Conservation (phyloP, 2,329 filamentous ascomycete genomes). For the Aspergillus piperis region DNA sequence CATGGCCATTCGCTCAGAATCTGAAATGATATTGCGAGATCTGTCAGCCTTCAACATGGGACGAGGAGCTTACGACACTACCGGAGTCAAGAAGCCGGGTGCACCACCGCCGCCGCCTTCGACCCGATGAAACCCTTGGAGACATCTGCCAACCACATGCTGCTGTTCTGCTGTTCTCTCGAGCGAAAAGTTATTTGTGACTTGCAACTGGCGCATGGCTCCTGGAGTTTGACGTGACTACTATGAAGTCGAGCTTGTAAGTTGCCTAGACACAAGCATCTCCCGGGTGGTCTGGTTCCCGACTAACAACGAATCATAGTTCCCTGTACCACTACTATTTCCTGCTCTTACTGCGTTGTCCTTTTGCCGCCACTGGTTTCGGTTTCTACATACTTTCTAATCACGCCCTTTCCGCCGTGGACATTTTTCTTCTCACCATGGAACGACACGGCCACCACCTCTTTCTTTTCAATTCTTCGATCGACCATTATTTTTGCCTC, state of each 20-base stretch:
- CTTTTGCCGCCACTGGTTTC: slow-evolving; percentile 23
- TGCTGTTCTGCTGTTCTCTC: slow-evolving; percentile 19
- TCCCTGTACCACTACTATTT: slow-evolving; percentile 34
- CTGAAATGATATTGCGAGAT: slow-evolving; percentile 45
- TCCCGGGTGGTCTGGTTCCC: slow-evolving; percentile 14
- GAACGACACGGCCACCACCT: slow-evolving; percentile 26
- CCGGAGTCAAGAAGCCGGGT: slow-evolving; percentile 52
- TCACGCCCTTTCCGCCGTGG: slow-evolving; percentile 18
- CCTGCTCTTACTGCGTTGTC: slow-evolving; percentile 21
- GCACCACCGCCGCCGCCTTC: slow-evolving; percentile 47
- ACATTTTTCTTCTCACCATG: slow-evolving; percentile 21
- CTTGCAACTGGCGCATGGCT: slow-evolving; percentile 28
- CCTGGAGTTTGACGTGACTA: slow-evolving; percentile 31
- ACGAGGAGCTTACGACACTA: slow-evolving; percentile 55
- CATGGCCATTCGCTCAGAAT: slow-evolving; percentile 35
- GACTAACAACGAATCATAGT: slow-evolving; percentile 24
- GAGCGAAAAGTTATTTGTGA: slow-evolving; percentile 26
- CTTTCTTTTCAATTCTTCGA: slow-evolving; percentile 28
- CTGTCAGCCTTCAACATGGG: slow-evolving; percentile 51
- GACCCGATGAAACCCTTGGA: slow-evolving; percentile 22
- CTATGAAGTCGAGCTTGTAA: slow-evolving; percentile 32
- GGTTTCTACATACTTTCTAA: slow-evolving; percentile 32
- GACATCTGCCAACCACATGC: slow-evolving; percentile 25
- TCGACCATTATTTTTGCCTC: slow-evolving; percentile 14
- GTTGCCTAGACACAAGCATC: slow-evolving; percentile 11